Evolutionary conservation across 2,329 filamentous ascomycete genomes (phyloP).

Genomic region (Claviceps sp.): DNA sequence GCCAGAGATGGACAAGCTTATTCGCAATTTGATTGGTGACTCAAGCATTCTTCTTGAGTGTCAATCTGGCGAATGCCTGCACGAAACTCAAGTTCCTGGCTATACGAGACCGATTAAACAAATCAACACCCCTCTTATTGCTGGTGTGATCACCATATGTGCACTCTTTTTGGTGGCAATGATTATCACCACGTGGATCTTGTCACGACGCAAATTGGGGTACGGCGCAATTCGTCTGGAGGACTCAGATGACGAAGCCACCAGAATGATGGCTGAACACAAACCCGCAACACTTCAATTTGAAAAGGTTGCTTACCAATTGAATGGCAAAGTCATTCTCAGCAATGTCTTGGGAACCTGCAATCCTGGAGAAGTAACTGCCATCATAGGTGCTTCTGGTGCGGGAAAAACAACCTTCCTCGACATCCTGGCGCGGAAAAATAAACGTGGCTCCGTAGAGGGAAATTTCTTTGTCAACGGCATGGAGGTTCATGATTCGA

Average conservation of each 20-base stretch:
- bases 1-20: constrained; percentile 83
- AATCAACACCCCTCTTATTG: constrained; percentile 95
- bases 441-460: constrained; percentile 68
- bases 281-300: constrained; percentile 84
- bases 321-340: constrained; percentile 83
- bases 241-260: constrained; percentile 77
- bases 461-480: constrained; percentile 91
- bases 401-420: constrained; percentile 96
- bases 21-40: constrained; percentile 81
- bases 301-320: constrained; percentile 69
- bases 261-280: constrained; percentile 80
- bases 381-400: constrained; percentile 96
- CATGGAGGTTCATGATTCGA: constrained; percentile 68
- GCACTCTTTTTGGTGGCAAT: constrained; percentile 81
- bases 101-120: constrained; percentile 79
- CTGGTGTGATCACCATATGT: constrained; percentile 76
- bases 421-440: constrained; percentile 91
- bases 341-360: constrained; percentile 69
- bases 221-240: constrained; percentile 71
- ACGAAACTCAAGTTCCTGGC: constrained; percentile 83
- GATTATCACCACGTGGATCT: constrained; percentile 74
- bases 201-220: constrained; percentile 59
- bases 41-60: constrained; percentile 76
- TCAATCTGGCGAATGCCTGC: constrained; percentile 79
- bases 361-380: constrained; percentile 89